A percentile compares a stretch with the other conserved stretches of the same genome.
Evolutionary conservation across 1,284 basidiomycete species (phyloP).

Genomic region (Leccinum pachyderme): DNA sequence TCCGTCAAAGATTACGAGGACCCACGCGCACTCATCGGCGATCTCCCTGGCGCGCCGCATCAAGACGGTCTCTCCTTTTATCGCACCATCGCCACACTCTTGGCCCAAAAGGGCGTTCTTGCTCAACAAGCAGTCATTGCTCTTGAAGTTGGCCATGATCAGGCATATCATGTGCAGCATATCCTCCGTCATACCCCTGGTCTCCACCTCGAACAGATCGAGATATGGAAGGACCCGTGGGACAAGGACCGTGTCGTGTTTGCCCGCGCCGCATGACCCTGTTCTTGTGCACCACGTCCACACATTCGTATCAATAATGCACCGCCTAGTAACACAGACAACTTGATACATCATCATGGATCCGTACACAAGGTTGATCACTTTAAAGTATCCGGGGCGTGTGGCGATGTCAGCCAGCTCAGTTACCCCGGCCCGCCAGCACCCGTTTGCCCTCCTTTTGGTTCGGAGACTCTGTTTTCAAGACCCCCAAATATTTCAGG

Average conservation of each 20-base stretch:
- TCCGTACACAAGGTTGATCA: background rate
- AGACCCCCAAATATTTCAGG: background rate
- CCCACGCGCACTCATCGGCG: constrained; percentile 76
- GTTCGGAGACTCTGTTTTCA: constrained; percentile 10
- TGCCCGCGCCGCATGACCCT: constrained; percentile 35
- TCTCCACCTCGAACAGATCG: constrained; percentile 53
- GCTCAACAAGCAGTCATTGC: constrained; percentile 55
- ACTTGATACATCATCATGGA: constrained; percentile 4
- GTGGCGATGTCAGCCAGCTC: constrained; percentile 14
- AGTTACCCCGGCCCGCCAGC: constrained; percentile 5
- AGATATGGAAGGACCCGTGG: constrained; percentile 80
- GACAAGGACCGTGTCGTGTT: constrained; percentile 64
- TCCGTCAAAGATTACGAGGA: constrained; percentile 82
- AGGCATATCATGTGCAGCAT: constrained; percentile 59
- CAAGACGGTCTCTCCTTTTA: constrained; percentile 75
- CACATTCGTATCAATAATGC: background rate
- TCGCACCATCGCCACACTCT: constrained; percentile 61
- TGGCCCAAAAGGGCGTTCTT: constrained; percentile 49
- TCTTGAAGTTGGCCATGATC: constrained; percentile 78
- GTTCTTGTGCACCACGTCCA: background rate
- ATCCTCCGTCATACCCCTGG: constrained; percentile 51
- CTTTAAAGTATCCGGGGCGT: constrained; percentile 9
- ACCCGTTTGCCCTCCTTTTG: constrained; percentile 7
- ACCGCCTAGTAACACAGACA: constrained; percentile 20
- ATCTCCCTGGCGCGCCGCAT: constrained; percentile 36